These are phyloP conservation scores for Tylopilus subfusipes DNA, from an alignment of 768 basidiomycete genomes.

Conservation along the genomic window DNA sequence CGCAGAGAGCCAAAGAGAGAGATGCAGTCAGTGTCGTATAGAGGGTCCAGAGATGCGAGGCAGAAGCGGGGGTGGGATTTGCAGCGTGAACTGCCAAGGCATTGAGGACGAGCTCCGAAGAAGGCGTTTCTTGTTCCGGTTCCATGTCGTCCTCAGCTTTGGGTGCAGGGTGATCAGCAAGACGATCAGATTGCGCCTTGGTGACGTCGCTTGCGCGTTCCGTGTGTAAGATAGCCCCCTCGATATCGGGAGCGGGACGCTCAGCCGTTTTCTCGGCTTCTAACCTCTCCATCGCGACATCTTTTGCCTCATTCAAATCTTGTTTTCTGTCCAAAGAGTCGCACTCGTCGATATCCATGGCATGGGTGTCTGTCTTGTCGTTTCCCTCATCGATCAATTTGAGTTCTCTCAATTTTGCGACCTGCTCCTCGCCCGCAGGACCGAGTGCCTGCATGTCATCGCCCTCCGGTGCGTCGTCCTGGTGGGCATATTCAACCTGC, in stretches of 20 bases:
- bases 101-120: slow-evolving; percentile 20
- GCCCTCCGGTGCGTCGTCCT: slow-evolving; percentile 58
- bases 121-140: slow-evolving; percentile 13
- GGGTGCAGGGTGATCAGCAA: slow-evolving; percentile 25
- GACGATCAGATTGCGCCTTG: slow-evolving; percentile 5
- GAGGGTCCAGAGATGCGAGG: slow-evolving; percentile 80
- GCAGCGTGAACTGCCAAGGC: slow-evolving; percentile 19
- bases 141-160: slow-evolving; percentile 30
- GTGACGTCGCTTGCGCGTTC: slow-evolving; percentile 16
- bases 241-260: slow-evolving; percentile 32
- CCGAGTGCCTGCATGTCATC: slow-evolving; percentile 87
- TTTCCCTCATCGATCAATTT: slow-evolving; percentile 64
- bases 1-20: slow-evolving; percentile 87
- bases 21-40: slow-evolving; percentile 91
- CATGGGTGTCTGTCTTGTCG: slow-evolving; percentile 35
- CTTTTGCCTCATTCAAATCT: slow-evolving; percentile 26
- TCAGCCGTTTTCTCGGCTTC: slow-evolving; percentile 28
- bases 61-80: slow-evolving; percentile 31
- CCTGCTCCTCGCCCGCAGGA: slow-evolving; percentile 79
- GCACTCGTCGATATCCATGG: slow-evolving; percentile 50
- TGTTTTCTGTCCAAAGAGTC: slow-evolving; percentile 9
- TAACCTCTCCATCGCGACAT: slow-evolving; percentile 25
- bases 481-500: slow-evolving; percentile 68
- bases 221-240: slow-evolving; percentile 45
- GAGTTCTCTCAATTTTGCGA: slow-evolving; percentile 77